A percentile compares a stretch with the other conserved stretches of the same genome.
These are phyloP conservation scores for Wallacemonas sp. DNA, from an alignment of 208 protist species.

Conservation along the genomic window DNA sequence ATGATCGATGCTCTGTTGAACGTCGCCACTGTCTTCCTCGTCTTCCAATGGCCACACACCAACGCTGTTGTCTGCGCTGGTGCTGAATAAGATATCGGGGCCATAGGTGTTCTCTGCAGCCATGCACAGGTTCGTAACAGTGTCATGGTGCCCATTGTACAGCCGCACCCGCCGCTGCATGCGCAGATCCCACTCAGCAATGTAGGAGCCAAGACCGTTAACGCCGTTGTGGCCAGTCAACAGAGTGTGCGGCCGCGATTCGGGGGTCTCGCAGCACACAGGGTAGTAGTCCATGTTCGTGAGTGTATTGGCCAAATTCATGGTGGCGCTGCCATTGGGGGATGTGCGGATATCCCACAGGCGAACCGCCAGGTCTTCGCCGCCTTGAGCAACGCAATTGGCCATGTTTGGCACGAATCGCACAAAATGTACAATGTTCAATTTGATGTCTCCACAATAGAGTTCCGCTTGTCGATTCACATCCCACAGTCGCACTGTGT, in stretches of 20 bases:
- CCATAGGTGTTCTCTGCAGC: conserved; percentile 26
- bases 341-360: conserved; percentile 71
- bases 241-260: conserved; percentile 27
- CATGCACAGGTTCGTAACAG: conserved; percentile 44
- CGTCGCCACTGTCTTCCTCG: conserved; percentile 23
- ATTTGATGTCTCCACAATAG: conserved; percentile 63
- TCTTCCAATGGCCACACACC: conserved; percentile 47
- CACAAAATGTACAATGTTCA: conserved; percentile 78
- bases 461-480: conserved; percentile 49
- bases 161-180: conserved; percentile 42
- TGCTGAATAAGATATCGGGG: conserved; percentile 42
- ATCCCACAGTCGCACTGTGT: conserved; percentile 79
- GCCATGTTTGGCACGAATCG: conserved; percentile 47
- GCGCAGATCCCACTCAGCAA: conserved; percentile 74
- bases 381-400: conserved; percentile 66
- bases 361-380: conserved; percentile 65
- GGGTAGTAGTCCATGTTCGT: conserved; percentile 70
- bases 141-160: conserved; percentile 51
- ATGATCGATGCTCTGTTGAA: conserved; percentile 28
- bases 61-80: conserved; percentile 53
- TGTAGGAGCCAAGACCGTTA: conserved; percentile 60
- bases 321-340: conserved; percentile 20
- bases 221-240: conserved; percentile 76
- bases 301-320: conserved; percentile 50
- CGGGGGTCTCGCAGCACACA: conserved; percentile 45